Percentiles rank a stretch among this genome's conserved stretches.
These are phyloP conservation scores for Prunus dulcis DNA, from an alignment of 306 rosid genomes.

Conservation along the genomic window DNA sequence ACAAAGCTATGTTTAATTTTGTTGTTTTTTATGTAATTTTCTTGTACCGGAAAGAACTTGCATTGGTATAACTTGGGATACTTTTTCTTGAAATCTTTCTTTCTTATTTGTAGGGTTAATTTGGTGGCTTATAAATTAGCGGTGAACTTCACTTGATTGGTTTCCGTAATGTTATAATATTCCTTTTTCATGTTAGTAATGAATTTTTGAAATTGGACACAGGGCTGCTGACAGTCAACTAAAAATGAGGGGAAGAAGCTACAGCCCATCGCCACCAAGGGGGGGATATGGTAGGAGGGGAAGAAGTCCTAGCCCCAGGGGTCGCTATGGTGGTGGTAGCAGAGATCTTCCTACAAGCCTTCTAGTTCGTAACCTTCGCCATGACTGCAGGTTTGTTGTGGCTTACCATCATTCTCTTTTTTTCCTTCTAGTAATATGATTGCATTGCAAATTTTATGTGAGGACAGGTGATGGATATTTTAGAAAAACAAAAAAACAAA, in stretches of 20 bases:
- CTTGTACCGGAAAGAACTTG: not conserved
- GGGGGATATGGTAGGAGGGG: slow-evolving; percentile 79
- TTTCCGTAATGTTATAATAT: not conserved
- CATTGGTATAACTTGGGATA: not conserved
- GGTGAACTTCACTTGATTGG: not conserved
- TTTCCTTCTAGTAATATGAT: not conserved
- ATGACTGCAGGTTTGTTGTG: slow-evolving; percentile 72
- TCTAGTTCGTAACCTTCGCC: slow-evolving; percentile 97
- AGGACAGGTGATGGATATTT: not conserved
- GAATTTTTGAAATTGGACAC: slow-evolving; percentile 1
- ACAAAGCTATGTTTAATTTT: not conserved
- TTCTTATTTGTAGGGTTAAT: not conserved
- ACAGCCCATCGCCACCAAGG: slow-evolving; percentile 88
- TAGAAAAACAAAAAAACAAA: too few species aligned
- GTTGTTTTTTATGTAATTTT: not conserved
- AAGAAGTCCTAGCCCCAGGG: slow-evolving; percentile 80
- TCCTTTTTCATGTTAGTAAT: not conserved
- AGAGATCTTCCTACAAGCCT: slow-evolving; percentile 95
- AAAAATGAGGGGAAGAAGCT: slow-evolving; percentile 88
- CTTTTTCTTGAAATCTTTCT: not conserved
- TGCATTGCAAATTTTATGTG: not conserved
- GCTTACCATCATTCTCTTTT: not conserved
- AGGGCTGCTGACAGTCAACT: not conserved
- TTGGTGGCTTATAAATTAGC: not conserved
- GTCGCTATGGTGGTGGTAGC: slow-evolving; percentile 68